These are phyloP conservation scores for Areca catechu DNA, from an alignment of 176 grass and related monocot species.

Conservation along the genomic window DNA sequence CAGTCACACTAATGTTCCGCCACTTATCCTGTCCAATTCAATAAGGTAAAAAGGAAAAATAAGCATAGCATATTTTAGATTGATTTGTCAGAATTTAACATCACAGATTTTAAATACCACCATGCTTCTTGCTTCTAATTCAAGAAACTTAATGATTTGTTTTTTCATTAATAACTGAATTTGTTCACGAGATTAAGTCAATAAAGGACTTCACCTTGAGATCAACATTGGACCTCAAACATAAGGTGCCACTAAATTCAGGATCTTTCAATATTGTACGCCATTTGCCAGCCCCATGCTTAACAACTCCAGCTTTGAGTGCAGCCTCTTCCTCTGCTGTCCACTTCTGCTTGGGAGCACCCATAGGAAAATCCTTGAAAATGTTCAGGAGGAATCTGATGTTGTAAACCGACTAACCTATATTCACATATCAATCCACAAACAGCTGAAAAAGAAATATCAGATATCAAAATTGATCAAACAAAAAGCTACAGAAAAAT, in stretches of 20 bases:
- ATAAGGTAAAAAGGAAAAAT: neutral
- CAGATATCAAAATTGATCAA: no score
- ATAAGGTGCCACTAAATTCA: slow-evolving; percentile 57
- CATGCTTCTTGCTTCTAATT: neutral
- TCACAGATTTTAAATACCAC: no score
- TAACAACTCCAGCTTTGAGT: slow-evolving; percentile 84
- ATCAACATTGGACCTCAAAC: slow-evolving; percentile 85
- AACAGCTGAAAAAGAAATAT: no score
- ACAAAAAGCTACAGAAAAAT: no score
- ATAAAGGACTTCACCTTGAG: slow-evolving; percentile 53
- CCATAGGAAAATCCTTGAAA: slow-evolving; percentile 28
- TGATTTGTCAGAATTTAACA: neutral
- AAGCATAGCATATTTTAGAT: neutral
- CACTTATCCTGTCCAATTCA: slow-evolving; percentile 67
- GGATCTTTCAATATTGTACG: slow-evolving; percentile 87
- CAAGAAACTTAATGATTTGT: neutral
- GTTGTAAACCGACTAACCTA: no score
- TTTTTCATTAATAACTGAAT: neutral
- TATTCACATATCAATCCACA: no score
- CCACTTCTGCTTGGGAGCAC: slow-evolving; percentile 93
- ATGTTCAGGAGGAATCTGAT: no score
- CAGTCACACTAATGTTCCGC: slow-evolving; percentile 82
- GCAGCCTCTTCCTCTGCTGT: slow-evolving; percentile 79
- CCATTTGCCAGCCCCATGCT: slow-evolving; percentile 87
- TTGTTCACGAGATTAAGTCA: neutral